Base-by-base conservation (phyloP, 2,329 filamentous ascomycete genomes). In the Metarhizium guizhouense region DNA sequence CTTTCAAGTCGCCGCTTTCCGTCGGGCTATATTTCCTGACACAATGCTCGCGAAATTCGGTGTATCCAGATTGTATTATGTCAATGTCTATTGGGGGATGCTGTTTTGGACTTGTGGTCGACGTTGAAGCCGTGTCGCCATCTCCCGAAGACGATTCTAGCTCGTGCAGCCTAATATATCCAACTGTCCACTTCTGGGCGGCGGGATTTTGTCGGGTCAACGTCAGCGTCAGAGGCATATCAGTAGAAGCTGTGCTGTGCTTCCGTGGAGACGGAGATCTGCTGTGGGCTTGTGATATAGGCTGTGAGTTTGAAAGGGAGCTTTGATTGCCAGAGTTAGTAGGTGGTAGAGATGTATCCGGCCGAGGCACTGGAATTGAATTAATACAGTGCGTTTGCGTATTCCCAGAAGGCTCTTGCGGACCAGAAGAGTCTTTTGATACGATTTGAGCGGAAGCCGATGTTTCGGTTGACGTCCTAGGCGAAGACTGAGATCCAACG, bases 151-250 rank as follows among this genome's bases (percentile, higher is more conserved):
- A 25, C 25, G 25, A 16, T 32, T 2, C n/a, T 8, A 55, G 32
- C 60, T 29, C 54, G 57, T 55, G 50, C 0, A 79, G 82, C 2
- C 77, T 78, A 51, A 90, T 78, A 54, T 77, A 83, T 25, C 84
- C 88, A 13, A 91, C 32, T 79, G 64, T 91, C 91, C 86, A 87
- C 90, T 67, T 91, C 77, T 7, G 83, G 8, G 84, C 82, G 25
- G 79, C 76, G 1, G 86, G 86, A 65, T 91, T 85, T 60, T 87
- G 81, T n/a, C 88, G 84, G 62, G 91, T 90, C 14, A 92, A 69
- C 0, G 83, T 85, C 14, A 84, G 70, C 2, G 75, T 77, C 59
- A 82, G 83, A 0, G 79, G 75, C 32, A 11, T 34, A 34, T 11
- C 25, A 30, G 71, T 68, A 6, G 57, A 55, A 13, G 51, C 11